Evolutionary conservation across 805 yeast species (phyloP), one percentile per base, ranked within the genome.

Genomic region (Metschnikowia continentalis): DNA sequence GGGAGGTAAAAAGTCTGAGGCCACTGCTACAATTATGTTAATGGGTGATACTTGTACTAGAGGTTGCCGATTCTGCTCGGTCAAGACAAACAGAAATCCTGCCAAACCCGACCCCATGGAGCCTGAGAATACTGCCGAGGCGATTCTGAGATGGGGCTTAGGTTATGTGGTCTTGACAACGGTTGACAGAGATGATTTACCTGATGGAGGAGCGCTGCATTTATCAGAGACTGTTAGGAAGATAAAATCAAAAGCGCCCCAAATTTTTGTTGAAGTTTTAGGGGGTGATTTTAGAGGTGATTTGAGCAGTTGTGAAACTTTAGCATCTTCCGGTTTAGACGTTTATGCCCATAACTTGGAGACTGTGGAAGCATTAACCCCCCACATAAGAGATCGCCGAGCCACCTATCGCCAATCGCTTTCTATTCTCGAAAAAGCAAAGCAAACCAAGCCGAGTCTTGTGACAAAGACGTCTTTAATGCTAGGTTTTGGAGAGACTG

Each of bases 31-130:
- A 1, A 94, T 94, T 60, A 94, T 94, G 99, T 76, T 94, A 52
- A 78, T 94, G 80, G 99, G 99, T 54, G 99, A 94, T 62, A 94
- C 99, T 0, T 94, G 99, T 71, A 94, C 99, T 1, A 80, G 99
- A 71, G 99, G 99, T n/a, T 94, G 99, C 67, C 78, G 99, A 56
- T 94, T 94, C 71, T 94, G 99, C 68, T 88, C 96, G 1, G 99
- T 94, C 43, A 94, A 94, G 69, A 94, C 99, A 1, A 84, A 84
- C 66, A 79, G 99, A 62, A 72, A 72, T 1, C 99, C 99, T 1
- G 83, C 85, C 0, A 82, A 90, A 8, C 86, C 96, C 6, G 99
- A 94, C 71, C 96, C 97, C 19, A 83, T 79, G 76, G 99, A 94
- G 69, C 99, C 99, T 0, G 97, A 89, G 64, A 90, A 94, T 62